phyloP scores from a whole-genome alignment of 768 basidiomycete species.

The Naganishia friedmannii region DNA sequence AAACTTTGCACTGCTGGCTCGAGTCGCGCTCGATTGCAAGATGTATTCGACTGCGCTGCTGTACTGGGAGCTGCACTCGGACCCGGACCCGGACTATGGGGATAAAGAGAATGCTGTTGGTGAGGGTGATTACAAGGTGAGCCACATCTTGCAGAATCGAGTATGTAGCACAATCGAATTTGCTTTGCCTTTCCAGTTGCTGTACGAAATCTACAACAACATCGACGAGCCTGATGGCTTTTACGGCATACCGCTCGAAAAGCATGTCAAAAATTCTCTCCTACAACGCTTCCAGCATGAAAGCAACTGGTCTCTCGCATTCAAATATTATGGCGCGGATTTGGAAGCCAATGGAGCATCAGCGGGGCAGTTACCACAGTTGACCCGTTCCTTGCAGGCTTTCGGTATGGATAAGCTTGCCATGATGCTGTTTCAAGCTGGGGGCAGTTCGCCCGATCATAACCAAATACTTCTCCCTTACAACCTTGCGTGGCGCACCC shows the following conservation, averaged over 20 bases:
- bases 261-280: slow-evolving; percentile 73
- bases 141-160: background rate
- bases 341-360: slow-evolving; percentile 59
- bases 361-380: slow-evolving; percentile 58
- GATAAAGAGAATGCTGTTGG: background rate
- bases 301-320: slow-evolving; percentile 84
- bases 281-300: slow-evolving; percentile 88
- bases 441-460: slow-evolving; percentile 51
- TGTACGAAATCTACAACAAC: slow-evolving; percentile 89
- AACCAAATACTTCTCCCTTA: slow-evolving; percentile 51
- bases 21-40: slow-evolving; percentile 70
- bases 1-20: slow-evolving; percentile 68
- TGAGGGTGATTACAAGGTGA: background rate
- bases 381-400: slow-evolving; percentile 75
- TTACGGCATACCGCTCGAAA: slow-evolving; percentile 75
- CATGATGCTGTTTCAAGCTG: slow-evolving; percentile 59
- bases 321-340: slow-evolving; percentile 81
- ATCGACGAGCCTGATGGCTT: slow-evolving; percentile 99
- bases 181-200: slow-evolving; percentile 53
- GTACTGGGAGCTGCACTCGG: slow-evolving; percentile 73
- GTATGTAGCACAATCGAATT: too few relatives aligned
- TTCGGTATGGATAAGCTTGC: slow-evolving; percentile 91
- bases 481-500: slow-evolving; percentile 87
- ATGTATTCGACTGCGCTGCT: slow-evolving; percentile 86
- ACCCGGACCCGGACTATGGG: slow-evolving; percentile 57